phyloP scores from a whole-genome alignment of 2,329 filamentous ascomycete genomes.

The Chaetomium globosum region DNA sequence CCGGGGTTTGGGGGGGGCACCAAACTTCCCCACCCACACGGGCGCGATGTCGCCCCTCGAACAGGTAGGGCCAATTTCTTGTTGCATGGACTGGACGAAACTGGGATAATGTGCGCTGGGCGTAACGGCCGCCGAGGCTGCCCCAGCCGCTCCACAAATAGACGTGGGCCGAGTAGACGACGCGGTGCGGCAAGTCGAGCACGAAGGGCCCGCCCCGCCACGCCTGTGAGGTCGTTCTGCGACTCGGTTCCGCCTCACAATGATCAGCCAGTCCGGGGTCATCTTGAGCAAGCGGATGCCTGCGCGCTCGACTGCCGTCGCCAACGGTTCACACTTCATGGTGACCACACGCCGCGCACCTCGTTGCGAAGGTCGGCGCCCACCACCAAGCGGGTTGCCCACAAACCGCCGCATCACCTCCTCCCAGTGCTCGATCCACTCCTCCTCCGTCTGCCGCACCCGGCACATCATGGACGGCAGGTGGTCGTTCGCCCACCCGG shows the following conservation, averaged over 20 bases:
- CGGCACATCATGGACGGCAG: conserved; percentile 60
- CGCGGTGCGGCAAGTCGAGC: conserved; percentile 56
- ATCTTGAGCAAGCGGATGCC: conserved; percentile 63
- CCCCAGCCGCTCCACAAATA: conserved; percentile 74
- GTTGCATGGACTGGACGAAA: conserved; percentile 65
- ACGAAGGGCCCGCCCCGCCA: conserved; percentile 56
- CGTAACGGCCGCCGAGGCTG: conserved; percentile 60
- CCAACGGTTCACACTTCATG: conserved; percentile 68
- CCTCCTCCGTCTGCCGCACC: conserved; percentile 63
- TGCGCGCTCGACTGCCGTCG: conserved; percentile 63
- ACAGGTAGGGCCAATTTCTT: conserved; percentile 68
- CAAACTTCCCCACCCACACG: conserved; percentile 71
- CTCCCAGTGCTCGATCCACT: conserved; percentile 69
- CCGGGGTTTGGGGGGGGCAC: conserved; percentile 57
- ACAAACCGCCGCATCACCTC: conserved; percentile 62
- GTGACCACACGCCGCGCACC: conserved; percentile 68
- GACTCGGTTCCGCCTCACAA: conserved; percentile 70
- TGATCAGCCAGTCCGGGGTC: conserved; percentile 65
- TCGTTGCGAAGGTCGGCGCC: conserved; percentile 70
- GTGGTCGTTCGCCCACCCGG: conserved; percentile 67
- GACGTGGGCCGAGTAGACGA: conserved; percentile 70
- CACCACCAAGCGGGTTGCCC: conserved; percentile 63
- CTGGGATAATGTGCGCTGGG: conserved; percentile 62
- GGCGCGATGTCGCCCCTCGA: conserved; percentile 59
- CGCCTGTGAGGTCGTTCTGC: conserved; percentile 65